Evolutionary conservation across 768 basidiomycete species (phyloP), one percentile per base, ranked within the genome.

Genomic region (Coprinopsis marcescibilis): DNA sequence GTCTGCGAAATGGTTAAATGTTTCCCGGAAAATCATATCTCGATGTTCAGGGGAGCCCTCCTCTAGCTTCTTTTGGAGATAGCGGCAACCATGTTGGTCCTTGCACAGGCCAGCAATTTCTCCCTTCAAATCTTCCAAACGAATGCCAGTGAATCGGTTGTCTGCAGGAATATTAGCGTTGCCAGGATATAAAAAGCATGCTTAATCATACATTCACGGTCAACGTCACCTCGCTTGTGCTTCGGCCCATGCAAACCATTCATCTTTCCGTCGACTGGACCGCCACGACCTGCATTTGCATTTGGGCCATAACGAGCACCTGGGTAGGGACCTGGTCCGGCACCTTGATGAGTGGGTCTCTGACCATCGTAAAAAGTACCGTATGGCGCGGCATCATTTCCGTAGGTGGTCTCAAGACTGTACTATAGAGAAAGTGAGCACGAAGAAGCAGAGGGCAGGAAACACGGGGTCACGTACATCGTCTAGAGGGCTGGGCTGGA

Each of bases 21-120:
- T 97, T 71, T 99, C 96, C 50, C 88, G 80, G 78, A 97, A 99
- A 63, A 99, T 99, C 89, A 98, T 94, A 60, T 99, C 96, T 44
- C 96, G 81, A 66, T 99, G 94, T 63, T 95, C 94, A 3, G 95
- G 78, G 49, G 86, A 80, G 46, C 89, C 90, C 60, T 99, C 96
- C 63, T 99, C 96, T 20, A 99, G 76, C 68, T 98, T 97, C 81
- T 98, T 98, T 68, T 99, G 96, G 48, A 99, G 70, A 62, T 97
- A 99, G 27, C 96, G 81, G 61, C 96, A 99, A 2, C 96, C 96
- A 65, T 98, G 95, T 65, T 99, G 96, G 65, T 99, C 96, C 64
- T 98, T 98, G 80, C 96, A 98, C 14, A 99, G 68, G 1, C 80
- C 73, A 12, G 92, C 82, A 50, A 99, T 95, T 65, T 99, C 95